Evolutionary conservation across 2,329 filamentous ascomycete genomes (phyloP).

Genomic region (Westerdykella aurantiaca): DNA sequence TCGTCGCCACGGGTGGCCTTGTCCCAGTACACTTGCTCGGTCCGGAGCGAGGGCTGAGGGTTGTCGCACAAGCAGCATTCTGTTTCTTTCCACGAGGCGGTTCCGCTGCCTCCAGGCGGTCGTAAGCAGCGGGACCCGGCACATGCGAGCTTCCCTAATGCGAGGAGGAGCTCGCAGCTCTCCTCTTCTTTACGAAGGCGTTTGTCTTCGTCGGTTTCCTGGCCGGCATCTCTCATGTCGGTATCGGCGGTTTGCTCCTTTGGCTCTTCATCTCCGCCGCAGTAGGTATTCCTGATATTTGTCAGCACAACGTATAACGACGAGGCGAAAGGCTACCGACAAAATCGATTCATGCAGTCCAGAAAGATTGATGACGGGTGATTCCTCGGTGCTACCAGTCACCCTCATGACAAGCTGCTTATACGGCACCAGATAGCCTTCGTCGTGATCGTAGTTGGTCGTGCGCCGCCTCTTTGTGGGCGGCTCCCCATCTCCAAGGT

Average conservation of each 20-base stretch:
- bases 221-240: slow-evolving; percentile 2
- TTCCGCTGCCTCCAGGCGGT: background rate
- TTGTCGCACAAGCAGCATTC: slow-evolving; percentile 25
- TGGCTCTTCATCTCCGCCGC: background rate
- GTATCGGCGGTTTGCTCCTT: too few species aligned
- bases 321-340: slow-evolving; percentile 12
- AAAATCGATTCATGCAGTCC: slow-evolving; percentile 20
- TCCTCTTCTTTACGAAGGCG: slow-evolving; percentile 12
- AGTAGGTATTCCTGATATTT: background rate
- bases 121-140: slow-evolving; percentile 24
- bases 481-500: slow-evolving; percentile 16
- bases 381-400: slow-evolving; percentile 19
- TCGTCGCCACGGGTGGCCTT: slow-evolving; percentile 13
- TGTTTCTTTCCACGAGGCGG: slow-evolving; percentile 10
- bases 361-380: slow-evolving; percentile 16
- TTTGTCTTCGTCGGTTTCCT: slow-evolving; percentile 19
- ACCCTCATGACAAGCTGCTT: slow-evolving; percentile 17
- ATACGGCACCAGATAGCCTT: slow-evolving; percentile 12
- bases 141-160: slow-evolving; percentile 30
- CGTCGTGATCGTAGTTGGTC: slow-evolving; percentile 9
- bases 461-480: slow-evolving; percentile 28
- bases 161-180: slow-evolving; percentile 21
- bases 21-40: slow-evolving; percentile 21
- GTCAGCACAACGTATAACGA: slow-evolving; percentile 7
- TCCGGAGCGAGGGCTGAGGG: slow-evolving; percentile 1